These are phyloP conservation scores for Austropuccinia psidii DNA, from an alignment of 1,284 basidiomycete genomes.

Conservation along the genomic window DNA sequence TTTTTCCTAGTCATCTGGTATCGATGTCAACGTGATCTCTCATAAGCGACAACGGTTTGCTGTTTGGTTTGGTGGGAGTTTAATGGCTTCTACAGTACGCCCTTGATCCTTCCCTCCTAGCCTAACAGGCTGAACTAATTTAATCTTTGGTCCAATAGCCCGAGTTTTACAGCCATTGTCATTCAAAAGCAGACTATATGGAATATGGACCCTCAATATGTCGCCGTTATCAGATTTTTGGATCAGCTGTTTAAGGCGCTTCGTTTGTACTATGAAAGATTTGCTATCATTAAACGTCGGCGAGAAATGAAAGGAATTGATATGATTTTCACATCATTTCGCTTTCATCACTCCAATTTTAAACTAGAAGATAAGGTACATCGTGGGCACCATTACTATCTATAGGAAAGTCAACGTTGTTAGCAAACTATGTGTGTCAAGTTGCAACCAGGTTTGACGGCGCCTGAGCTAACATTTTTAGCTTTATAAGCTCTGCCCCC, in stretches of 20 bases:
- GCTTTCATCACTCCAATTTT: too few relatives aligned
- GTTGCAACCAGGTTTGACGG: too few relatives aligned
- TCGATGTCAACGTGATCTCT: constrained; percentile 75
- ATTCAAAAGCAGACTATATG: constrained; percentile 94
- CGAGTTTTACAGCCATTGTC: constrained; percentile 95
- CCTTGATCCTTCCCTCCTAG: not conserved
- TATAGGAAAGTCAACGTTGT: too few relatives aligned
- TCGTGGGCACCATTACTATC: too few relatives aligned
- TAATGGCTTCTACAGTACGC: constrained; percentile 79
- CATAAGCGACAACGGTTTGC: constrained; percentile 98
- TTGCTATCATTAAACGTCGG: too few relatives aligned
- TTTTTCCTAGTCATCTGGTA: constrained; percentile 35
- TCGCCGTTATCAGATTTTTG: constrained; percentile 88
- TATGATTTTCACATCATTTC: too few relatives aligned
- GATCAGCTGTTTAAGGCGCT: constrained; percentile 48
- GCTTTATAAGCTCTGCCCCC: too few relatives aligned
- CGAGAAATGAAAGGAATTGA: too few relatives aligned
- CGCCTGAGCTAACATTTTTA: too few relatives aligned
- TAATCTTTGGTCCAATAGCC: constrained; percentile 54
- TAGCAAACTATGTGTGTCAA: too few relatives aligned
- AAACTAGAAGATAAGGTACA: too few relatives aligned
- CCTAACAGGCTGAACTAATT: not conserved
- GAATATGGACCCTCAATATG: constrained; percentile 95
- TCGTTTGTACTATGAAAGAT: too few relatives aligned
- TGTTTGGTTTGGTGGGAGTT: constrained; percentile 95